A percentile compares a stretch with the other conserved stretches of the same genome.
Evolutionary conservation across 2,329 filamentous ascomycete species (phyloP).

Genomic region (Hypoxylon sp.): DNA sequence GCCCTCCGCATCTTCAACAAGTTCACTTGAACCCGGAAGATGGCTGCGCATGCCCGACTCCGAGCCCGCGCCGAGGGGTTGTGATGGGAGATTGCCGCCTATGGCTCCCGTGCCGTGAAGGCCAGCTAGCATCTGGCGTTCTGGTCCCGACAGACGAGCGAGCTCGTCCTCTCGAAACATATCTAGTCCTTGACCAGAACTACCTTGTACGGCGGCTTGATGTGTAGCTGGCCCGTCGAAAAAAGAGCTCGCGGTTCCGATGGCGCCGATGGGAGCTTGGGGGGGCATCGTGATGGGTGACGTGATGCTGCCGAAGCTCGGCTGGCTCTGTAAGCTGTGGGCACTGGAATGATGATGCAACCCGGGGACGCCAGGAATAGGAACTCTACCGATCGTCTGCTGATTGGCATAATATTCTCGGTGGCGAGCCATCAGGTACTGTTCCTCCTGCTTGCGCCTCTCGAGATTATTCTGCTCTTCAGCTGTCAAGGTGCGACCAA

Average conservation of each 20-base stretch:
- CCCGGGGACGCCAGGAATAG: slow-evolving; percentile 63
- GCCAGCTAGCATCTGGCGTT: slow-evolving; percentile 62
- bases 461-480: slow-evolving; percentile 98
- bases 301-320: slow-evolving; percentile 92
- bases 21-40: slow-evolving; percentile 60
- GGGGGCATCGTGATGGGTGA: slow-evolving; percentile 75
- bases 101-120: slow-evolving; percentile 48
- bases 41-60: slow-evolving; percentile 54
- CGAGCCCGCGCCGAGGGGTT: slow-evolving; percentile 51
- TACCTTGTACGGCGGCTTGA: slow-evolving; percentile 51
- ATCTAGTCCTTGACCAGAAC: slow-evolving; percentile 58
- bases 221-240: slow-evolving; percentile 68
- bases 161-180: slow-evolving; percentile 77
- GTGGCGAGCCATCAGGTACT: slow-evolving; percentile 95
- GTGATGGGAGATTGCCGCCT: slow-evolving; percentile 48
- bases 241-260: slow-evolving; percentile 71
- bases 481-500: slow-evolving; percentile 93
- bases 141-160: slow-evolving; percentile 65
- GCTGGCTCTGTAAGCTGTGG: slow-evolving; percentile 95
- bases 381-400: slow-evolving; percentile 78
- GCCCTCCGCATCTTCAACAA: slow-evolving; percentile 64
- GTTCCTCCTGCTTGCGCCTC: slow-evolving; percentile 95
- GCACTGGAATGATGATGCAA: slow-evolving; percentile 95
- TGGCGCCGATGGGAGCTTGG: slow-evolving; percentile 64
- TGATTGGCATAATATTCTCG: slow-evolving; percentile 92